Conservation (phyloP, 139 green algal species). For the Chlorella sp. region DNA sequence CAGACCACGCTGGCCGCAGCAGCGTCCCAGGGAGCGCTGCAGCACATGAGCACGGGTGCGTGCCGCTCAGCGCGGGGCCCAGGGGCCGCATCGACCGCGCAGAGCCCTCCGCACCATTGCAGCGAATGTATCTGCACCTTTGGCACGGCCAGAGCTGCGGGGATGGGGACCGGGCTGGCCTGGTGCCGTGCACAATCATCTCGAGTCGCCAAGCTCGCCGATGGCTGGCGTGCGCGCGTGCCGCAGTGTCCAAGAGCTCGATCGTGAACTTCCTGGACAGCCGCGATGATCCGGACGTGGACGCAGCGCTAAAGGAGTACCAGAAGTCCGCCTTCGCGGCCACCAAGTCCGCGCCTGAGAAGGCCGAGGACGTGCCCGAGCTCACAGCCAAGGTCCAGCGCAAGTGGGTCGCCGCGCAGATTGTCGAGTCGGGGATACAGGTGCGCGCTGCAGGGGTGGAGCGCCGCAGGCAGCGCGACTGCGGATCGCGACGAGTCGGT, state of each 20-base stretch:
- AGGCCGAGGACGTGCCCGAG: conserved; percentile 22
- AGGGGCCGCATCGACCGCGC: no score
- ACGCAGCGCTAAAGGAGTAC: conserved; percentile 27
- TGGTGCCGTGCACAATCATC: not conserved
- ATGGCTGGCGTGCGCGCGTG: not conserved
- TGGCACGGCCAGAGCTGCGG: no score
- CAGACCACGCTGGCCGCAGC: no score
- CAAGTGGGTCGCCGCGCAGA: conserved; percentile 49
- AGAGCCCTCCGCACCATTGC: no score
- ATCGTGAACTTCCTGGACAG: conserved; percentile 28
- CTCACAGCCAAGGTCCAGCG: conserved; percentile 40
- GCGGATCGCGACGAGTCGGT: no score
- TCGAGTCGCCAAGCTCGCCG: no score
- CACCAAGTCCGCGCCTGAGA: conserved; percentile 10
- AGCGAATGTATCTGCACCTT: no score
- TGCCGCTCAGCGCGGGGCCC: not conserved
- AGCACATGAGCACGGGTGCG: not conserved
- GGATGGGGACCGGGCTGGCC: not conserved
- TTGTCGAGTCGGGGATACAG: conserved; percentile 46
- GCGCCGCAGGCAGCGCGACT: no score
- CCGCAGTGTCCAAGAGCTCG: conserved; percentile 26
- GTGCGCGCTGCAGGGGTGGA: conserved; percentile 17
- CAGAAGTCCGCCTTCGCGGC: conserved; percentile 14
- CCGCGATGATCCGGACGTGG: conserved; percentile 28
- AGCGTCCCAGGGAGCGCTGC: not conserved